phyloP scores from a whole-genome alignment of 805 yeast species.

The Saccharomyces cerevisiae region DNA sequence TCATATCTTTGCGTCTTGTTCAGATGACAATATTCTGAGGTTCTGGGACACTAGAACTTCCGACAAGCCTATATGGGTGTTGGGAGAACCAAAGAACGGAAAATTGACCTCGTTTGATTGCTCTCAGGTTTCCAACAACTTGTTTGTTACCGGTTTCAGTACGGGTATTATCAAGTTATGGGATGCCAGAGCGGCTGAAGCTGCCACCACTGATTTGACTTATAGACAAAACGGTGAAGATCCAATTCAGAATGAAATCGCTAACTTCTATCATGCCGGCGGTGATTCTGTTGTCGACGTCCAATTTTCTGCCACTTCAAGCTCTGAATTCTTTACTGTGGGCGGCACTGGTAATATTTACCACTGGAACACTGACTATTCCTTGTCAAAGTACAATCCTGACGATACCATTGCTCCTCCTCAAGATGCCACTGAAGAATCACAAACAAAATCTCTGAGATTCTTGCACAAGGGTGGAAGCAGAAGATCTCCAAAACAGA shows the following conservation, averaged over 20 bases:
- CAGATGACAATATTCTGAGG: constrained; percentile 22
- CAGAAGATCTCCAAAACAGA: constrained; percentile 16
- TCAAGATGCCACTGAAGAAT: constrained; percentile 33
- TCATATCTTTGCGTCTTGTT: constrained; percentile 22
- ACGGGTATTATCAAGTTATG: constrained; percentile 24
- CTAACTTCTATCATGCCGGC: constrained; percentile 19
- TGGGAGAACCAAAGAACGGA: constrained; percentile 20
- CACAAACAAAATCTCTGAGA: constrained; percentile 25
- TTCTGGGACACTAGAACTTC: constrained; percentile 25
- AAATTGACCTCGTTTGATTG: constrained; percentile 17
- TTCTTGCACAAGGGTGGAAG: constrained; percentile 27
- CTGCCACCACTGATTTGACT: constrained; percentile 14
- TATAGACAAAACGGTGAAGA: constrained; percentile 18
- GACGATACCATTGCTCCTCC: constrained; percentile 36
- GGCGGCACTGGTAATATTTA: constrained; percentile 25
- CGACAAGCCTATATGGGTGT: constrained; percentile 17
- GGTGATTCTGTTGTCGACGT: constrained; percentile 25
- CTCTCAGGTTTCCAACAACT: constrained; percentile 17
- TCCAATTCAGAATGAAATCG: constrained; percentile 17
- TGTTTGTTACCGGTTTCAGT: constrained; percentile 24
- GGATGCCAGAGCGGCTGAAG: constrained; percentile 24
- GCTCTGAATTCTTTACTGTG: constrained; percentile 22
- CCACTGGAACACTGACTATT: constrained; percentile 30
- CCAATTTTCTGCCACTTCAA: constrained; percentile 18
- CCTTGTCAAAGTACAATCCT: constrained; percentile 36